Base-by-base conservation (phyloP, 2,329 filamentous ascomycete species). In the Orbilia javanica region DNA sequence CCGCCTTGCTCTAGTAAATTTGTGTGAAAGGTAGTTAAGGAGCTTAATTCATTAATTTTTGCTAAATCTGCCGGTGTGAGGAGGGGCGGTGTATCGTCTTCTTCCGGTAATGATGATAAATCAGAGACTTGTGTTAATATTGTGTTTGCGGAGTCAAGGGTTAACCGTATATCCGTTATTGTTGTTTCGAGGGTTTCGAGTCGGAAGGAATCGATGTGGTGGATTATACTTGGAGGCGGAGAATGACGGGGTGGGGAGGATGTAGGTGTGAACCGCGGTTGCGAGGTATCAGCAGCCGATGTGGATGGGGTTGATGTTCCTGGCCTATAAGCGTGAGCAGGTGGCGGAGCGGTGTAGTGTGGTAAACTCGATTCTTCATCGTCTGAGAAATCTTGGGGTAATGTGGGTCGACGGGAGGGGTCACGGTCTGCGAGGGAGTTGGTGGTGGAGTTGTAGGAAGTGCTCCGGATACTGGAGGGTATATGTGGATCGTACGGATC, bases 121-220 rank as follows among this genome's bases (percentile, higher is more conserved):
- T 74, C 75, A 36, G 75, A 68, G 13, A 79, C 65, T 67, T 79
- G 75, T 18, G 50, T 71, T 31, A 79, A 31, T 18, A 79, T 73
- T 10, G 75, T 79, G 50, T 69, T 79, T 52, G 75, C 75, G 22
- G 46, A 62, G 36, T 79, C 75, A 4, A 79, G 55, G 8, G 75
- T 74, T 0, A 79, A 44, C 13, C 48, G 63, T 8, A 79, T 73
- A 34, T 79, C 75, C 6, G 75, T 71, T n/a, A 79, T 68, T 29
- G 65, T 70, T 6, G 74, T 78, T 64, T 78, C 74, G 2, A 78
- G 74, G 25, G 74, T 78, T 72, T 78, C 74, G 15, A 72, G 36
- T n/a, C 67, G 74, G 74, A 78, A 78, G 44, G 67, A 72, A 53
- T 78, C 74, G 67, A 78, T 78, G 53, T 78, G 74, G 27, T 78